A percentile compares a stretch with the other conserved stretches of the same genome.
phyloP scores from a whole-genome alignment of 192 early-diverging fungal genomes.

The Coemansia furcata region DNA sequence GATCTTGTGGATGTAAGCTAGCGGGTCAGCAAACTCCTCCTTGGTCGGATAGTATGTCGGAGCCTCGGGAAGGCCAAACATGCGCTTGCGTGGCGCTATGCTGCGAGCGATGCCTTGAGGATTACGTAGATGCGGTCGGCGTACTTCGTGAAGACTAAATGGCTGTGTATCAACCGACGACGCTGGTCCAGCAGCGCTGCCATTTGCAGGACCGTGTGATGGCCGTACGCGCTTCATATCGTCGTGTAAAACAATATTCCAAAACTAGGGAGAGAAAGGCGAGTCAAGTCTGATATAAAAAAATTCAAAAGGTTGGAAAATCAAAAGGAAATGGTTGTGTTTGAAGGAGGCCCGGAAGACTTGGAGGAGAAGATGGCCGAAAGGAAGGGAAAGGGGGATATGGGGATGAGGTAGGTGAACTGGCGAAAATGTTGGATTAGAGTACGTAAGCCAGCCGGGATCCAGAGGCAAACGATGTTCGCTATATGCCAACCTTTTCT shows the following conservation, averaged over 20 bases:
- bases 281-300: neutral
- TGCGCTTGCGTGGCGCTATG: constrained; percentile 35
- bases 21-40: constrained; percentile 81
- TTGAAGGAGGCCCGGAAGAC: neutral
- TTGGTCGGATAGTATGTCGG: constrained; percentile 78
- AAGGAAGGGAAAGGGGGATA: neutral
- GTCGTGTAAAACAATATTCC: neutral
- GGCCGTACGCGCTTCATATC: constrained; percentile 46
- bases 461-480: neutral
- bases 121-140: constrained; percentile 17
- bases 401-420: neutral
- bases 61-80: constrained; percentile 73
- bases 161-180: neutral
- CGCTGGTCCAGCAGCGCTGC: neutral
- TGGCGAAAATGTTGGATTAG: neutral
- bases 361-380: neutral
- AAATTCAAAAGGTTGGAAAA: neutral
- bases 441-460: neutral
- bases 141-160: constrained; percentile 38
- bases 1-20: constrained; percentile 83
- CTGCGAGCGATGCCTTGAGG: constrained; percentile 33
- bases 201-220: constrained; percentile 18
- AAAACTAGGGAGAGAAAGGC: neutral
- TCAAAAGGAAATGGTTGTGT: neutral
- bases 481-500: neutral